Percentiles rank a stretch among this genome's conserved stretches.
Conservation (phyloP, 768 basidiomycete species). For the Artomyces pyxidatus region DNA sequence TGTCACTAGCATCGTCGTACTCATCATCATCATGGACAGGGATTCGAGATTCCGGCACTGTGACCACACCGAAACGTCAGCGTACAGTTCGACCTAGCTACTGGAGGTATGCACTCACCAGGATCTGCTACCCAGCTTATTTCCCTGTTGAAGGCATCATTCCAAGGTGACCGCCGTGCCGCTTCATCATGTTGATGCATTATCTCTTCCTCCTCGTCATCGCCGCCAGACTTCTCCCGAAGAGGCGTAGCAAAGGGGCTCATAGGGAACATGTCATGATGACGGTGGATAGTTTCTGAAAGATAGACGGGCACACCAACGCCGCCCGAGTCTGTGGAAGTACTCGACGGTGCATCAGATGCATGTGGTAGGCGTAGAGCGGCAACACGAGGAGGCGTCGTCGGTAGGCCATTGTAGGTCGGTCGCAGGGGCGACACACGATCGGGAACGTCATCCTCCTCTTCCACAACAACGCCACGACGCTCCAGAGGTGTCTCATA, state of each 20-base stretch:
- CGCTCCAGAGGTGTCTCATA: slow-evolving; percentile 11
- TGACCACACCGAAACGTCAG: too few species aligned
- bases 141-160: slow-evolving; percentile 34
- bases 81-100: slow-evolving; percentile 3
- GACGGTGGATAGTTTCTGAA: slow-evolving; percentile 37
- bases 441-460: slow-evolving; percentile 18
- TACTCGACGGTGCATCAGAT: slow-evolving; percentile 43
- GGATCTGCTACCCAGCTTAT: slow-evolving; percentile 73
- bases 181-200: slow-evolving; percentile 35
- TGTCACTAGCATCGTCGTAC: slow-evolving; percentile 39
- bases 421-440: slow-evolving; percentile 29
- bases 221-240: slow-evolving; percentile 52
- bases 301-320: slow-evolving; percentile 43
- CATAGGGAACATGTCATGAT: slow-evolving; percentile 52
- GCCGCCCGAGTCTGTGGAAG: slow-evolving; percentile 38
- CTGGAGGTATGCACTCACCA: slow-evolving; percentile 34
- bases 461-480: slow-evolving; percentile 14
- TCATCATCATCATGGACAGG: slow-evolving; percentile 54
- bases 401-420: slow-evolving; percentile 35
- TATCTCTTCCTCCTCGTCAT: slow-evolving; percentile 66
- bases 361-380: slow-evolving; percentile 36
- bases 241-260: slow-evolving; percentile 70
- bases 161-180: slow-evolving; percentile 17
- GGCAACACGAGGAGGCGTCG: slow-evolving; percentile 28
- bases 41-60: slow-evolving; percentile 58